Base-by-base conservation (phyloP, 768 basidiomycete genomes). In the Porphyrellus cyaneotinctus region DNA sequence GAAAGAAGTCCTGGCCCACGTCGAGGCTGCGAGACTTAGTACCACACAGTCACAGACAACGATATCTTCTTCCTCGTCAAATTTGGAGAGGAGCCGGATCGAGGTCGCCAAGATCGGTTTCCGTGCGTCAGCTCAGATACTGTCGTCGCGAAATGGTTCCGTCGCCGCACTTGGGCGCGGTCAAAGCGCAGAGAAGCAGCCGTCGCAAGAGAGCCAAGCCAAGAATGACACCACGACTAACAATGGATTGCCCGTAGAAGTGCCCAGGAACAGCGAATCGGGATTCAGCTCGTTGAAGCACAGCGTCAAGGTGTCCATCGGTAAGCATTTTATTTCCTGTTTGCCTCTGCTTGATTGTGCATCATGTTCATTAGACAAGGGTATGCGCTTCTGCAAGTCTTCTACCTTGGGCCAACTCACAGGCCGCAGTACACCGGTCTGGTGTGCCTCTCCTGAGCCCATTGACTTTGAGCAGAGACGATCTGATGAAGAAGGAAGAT, bases 301-400 rank as follows among this genome's bases (percentile, higher is more conserved):
- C 58, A 83, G 81, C 53, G 75, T 91, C 58, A 87, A 80, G 66
- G 75, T 78, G 53, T 91, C 89, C 1, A 83, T 91, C 54, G 87
- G 89, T 88, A 58, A 32, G 76, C 68, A 14, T 20, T 15, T 20
- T 72, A 15, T 23, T 42, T 0, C 30, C 1, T 45, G 26, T 26
- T 20, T 37, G 35, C 17, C 24, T 23, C 44, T 15, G 24, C 13
- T 47, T 50, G 51, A 46, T 55, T 2, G 38, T 47, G 8, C 2
- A 52, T 31, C 18, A 9, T 35, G 26, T 2, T 38, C n/a, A 43
- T 36, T 55, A 88, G 87, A 85, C 63, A 86, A 84, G 69, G 85
- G 84, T 0, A 65, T 85, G 53, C 81, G 78, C 41, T 67, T 87
- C 45, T 86, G 79, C 73, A 89, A 87, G 64, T 78, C 82, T 3